Percentiles rank a stretch among this genome's conserved stretches.
Conservation (phyloP, 805 yeast species). For the Candida montana region DNA sequence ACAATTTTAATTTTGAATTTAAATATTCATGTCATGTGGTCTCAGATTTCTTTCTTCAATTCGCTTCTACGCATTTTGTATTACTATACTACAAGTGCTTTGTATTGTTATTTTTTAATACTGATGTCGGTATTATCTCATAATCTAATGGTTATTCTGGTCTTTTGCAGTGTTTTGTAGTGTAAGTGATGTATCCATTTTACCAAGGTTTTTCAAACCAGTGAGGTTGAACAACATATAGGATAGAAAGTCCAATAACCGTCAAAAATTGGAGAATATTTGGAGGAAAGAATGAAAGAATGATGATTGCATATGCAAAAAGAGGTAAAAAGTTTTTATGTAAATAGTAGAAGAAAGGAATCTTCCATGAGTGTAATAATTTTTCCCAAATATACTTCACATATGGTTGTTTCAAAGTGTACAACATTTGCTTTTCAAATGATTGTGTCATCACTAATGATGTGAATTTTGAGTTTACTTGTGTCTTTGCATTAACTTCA, state of each 20-base stretch:
- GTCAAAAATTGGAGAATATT: conserved; percentile 15
- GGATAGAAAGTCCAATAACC: neutral
- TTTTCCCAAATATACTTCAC: conserved; percentile 28
- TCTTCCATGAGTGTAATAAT: conserved; percentile 20
- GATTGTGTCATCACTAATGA: conserved; percentile 33
- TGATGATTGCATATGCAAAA: conserved; percentile 12
- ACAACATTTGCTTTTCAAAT: conserved; percentile 32
- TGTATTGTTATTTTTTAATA: neutral
- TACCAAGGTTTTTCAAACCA: conserved; percentile 14
- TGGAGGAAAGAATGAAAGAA: conserved; percentile 17
- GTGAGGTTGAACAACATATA: conserved; percentile 13
- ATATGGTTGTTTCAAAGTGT: conserved; percentile 23
- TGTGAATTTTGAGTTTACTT: conserved; percentile 30
- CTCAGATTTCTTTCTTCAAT: too few species aligned
- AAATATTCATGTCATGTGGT: too few species aligned
- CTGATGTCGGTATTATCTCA: neutral
- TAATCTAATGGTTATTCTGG: too few species aligned
- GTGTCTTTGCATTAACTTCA: conserved; percentile 26
- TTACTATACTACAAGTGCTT: too few species aligned
- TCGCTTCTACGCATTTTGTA: too few species aligned
- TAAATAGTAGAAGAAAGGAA: conserved; percentile 14
- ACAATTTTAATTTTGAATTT: too few species aligned
- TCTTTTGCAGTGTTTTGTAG: neutral
- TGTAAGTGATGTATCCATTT: too few species aligned
- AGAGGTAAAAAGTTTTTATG: conserved; percentile 8